Base-by-base conservation (phyloP, 495 filamentous ascomycete species). In the Mycothermus thermophilus region DNA sequence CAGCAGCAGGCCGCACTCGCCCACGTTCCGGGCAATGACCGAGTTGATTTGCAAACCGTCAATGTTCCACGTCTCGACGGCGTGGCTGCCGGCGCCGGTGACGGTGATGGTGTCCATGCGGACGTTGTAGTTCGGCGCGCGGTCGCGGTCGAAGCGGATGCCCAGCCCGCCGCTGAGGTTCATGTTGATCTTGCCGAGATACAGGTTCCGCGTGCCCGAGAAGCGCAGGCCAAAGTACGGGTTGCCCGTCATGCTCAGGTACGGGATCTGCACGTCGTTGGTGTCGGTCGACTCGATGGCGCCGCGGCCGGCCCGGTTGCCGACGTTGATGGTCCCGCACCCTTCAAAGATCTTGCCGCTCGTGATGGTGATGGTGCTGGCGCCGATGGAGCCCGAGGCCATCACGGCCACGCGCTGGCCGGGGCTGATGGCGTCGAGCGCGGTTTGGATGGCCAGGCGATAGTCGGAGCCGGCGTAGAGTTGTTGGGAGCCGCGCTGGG, bases 341-440 rank as follows among this genome's bases (percentile, higher is more conserved):
- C 55, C 63, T 27, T 66, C 63, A 34, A 66, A 62, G 18, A 41
- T 65, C 47, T 65, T 63, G 35, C 63, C 63, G 43, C 51, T 57
- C 28, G 35, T 25, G 40, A 66, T 54, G 9, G 50, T 50, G 33
- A 66, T 60, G 2, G 72, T 79, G 36, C 64, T 71, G 3, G 58
- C 57, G 8, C 67, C 60, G 32, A 80, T 60, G 1, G 74, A 69
- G 1, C 63, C 59, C 1, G 74, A 78, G 6, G 67, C 69, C 17
- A 79, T 66, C 28, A 80, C 62, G 36, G 74, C 71, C 29, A 77
- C 62, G 15, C 67, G 63, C 32, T 64, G 62, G 28, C 71, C 72
- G 8, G 61, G 31, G 43, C 69, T 67, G 12, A 66, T 68, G 11
- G 62, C 47, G 29, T 60, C 44, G n/a, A 76, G 43, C 1, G 61